Percentiles rank a stretch among this genome's conserved stretches.
These are phyloP conservation scores for Priceomyces castillae DNA, from an alignment of 805 yeast genomes.

Conservation along the genomic window DNA sequence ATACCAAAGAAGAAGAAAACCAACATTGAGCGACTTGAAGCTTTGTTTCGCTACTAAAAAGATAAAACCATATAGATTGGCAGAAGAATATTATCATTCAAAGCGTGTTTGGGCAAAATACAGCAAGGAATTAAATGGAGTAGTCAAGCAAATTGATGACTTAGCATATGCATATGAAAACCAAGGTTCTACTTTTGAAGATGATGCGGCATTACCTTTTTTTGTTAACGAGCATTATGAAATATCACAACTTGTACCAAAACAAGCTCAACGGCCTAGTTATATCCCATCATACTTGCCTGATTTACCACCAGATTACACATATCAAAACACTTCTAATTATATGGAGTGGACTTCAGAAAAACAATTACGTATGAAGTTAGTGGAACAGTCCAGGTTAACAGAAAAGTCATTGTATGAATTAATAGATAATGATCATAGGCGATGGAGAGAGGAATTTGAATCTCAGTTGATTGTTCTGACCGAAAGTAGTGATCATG, in stretches of 20 bases:
- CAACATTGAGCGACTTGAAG: slow-evolving; percentile 51
- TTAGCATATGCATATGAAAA: slow-evolving; percentile 11
- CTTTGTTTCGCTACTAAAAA: slow-evolving; percentile 44
- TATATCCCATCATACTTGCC: slow-evolving; percentile 80
- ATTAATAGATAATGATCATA: slow-evolving; percentile 44
- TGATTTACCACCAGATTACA: slow-evolving; percentile 88
- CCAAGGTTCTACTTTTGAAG: slow-evolving; percentile 15
- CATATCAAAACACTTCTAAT: slow-evolving; percentile 75
- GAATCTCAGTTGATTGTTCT: slow-evolving; percentile 22
- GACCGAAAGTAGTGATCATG: slow-evolving; percentile 13
- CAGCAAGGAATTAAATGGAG: slow-evolving; percentile 7
- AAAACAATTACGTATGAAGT: slow-evolving; percentile 61
- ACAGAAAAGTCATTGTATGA: slow-evolving; percentile 77
- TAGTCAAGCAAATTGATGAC: slow-evolving; percentile 7
- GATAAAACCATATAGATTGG: slow-evolving; percentile 39
- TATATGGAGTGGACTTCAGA: slow-evolving; percentile 67
- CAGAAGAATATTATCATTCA: slow-evolving; percentile 30
- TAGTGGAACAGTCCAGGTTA: slow-evolving; percentile 76
- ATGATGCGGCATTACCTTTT: slow-evolving; percentile 47
- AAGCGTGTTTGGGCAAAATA: slow-evolving; percentile 15
- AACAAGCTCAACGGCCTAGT: slow-evolving; percentile 32
- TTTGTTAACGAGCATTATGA: slow-evolving; percentile 52
- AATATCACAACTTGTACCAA: slow-evolving; percentile 56
- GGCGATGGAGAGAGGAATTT: slow-evolving; percentile 25
- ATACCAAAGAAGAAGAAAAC: slow-evolving; percentile 57